Percentiles rank a stretch among this genome's conserved stretches.
Conservation (phyloP, 306 rosid genomes). For the Cucurbita maxima region DNA sequence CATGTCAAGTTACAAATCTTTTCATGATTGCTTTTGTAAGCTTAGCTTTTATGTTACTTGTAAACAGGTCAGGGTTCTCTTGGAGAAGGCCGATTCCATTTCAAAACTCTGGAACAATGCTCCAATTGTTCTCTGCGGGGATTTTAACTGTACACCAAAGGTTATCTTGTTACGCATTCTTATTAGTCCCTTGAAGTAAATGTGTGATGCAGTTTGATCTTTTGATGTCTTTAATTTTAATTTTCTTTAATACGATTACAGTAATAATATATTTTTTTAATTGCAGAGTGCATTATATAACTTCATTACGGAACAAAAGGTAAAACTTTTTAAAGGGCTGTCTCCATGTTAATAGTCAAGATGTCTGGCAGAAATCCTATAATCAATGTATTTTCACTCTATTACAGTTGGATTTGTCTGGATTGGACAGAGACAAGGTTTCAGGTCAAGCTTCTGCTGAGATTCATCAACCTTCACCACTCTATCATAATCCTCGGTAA, state of each 20-base stretch:
- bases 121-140: slow-evolving; percentile 84
- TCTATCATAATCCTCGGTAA: slow-evolving; percentile 34
- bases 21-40: slow-evolving; percentile 7
- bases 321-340: slow-evolving; percentile 12
- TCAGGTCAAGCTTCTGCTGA: slow-evolving; percentile 74
- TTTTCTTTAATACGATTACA: slow-evolving; percentile 6
- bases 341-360: slow-evolving; percentile 10
- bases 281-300: slow-evolving; percentile 80
- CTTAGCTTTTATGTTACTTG: slow-evolving; percentile 11
- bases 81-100: slow-evolving; percentile 59
- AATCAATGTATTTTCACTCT: slow-evolving; percentile 7
- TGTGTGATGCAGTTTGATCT: neutral
- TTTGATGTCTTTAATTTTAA: neutral
- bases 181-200: neutral
- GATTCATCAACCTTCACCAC: slow-evolving; percentile 24
- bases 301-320: slow-evolving; percentile 75
- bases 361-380: slow-evolving; percentile 1
- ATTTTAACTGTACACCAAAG: slow-evolving; percentile 94
- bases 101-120: slow-evolving; percentile 73
- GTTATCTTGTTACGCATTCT: slow-evolving; percentile 24
- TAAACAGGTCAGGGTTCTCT: slow-evolving; percentile 70
- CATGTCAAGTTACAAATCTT: neutral
- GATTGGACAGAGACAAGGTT: slow-evolving; percentile 56
- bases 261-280: neutral
- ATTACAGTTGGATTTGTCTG: slow-evolving; percentile 69